Percentiles rank a stretch among this genome's conserved stretches.
Conservation (phyloP, 1,284 basidiomycete species). For the Xanthoconium separans region DNA sequence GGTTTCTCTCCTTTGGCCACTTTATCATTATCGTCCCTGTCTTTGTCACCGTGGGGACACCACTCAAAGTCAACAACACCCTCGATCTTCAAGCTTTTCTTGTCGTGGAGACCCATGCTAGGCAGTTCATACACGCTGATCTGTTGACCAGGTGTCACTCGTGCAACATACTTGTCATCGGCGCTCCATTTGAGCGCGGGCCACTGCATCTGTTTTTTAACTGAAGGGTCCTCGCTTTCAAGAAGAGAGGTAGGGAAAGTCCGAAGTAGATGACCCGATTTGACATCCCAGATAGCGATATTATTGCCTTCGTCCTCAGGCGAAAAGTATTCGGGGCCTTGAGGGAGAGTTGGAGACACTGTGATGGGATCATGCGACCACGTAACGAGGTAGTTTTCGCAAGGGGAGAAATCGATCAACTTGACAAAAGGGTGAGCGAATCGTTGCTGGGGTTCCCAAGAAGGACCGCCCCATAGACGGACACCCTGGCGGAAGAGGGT, state of each 20-base stretch:
- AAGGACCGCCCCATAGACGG: conserved; percentile 91
- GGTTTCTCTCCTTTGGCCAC: conserved; percentile 49
- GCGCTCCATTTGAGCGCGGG: conserved; percentile 97
- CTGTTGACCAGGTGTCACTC: conserved; percentile 85
- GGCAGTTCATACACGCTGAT: conserved; percentile 98
- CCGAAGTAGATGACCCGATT: conserved; percentile 88
- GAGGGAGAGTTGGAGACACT: conserved; percentile 78
- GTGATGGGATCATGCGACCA: conserved; percentile 97
- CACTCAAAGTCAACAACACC: conserved; percentile 99
- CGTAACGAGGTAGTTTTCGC: conserved; percentile 96
- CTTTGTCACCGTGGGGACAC: conserved; percentile 93
- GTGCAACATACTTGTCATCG: conserved; percentile 91
- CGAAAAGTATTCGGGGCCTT: conserved; percentile 86
- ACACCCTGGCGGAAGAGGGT: conserved; percentile 96
- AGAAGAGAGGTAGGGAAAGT: conserved; percentile 79
- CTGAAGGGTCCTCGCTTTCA: conserved; percentile 55
- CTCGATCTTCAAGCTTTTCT: conserved; percentile 98
- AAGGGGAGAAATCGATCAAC: conserved; percentile 96
- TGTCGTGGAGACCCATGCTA: conserved; percentile 91
- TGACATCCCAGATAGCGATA: conserved; percentile 97
- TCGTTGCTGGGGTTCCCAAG: conserved; percentile 84
- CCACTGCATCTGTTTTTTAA: conserved; percentile 88
- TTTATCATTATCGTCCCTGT: conserved; percentile 73
- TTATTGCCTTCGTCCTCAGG: conserved; percentile 97
- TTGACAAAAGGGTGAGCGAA: conserved; percentile 97